phyloP scores from a whole-genome alignment of 108 stramenopile genomes.

The Nitzschia sp. region DNA sequence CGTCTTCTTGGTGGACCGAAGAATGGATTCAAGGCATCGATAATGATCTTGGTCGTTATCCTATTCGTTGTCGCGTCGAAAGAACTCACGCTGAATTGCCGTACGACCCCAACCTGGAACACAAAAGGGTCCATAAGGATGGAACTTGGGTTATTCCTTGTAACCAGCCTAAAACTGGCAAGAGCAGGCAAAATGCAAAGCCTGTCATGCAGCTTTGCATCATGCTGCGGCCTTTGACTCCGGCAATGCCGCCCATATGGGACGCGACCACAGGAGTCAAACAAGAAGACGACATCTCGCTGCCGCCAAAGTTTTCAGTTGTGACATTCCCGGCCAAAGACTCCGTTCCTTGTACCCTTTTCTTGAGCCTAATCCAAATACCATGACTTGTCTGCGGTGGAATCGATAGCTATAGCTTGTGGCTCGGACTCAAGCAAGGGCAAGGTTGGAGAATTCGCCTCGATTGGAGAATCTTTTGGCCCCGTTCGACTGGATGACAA shows the following conservation, averaged over 20 bases:
- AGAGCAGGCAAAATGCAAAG: not conserved
- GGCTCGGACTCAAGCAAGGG: constrained; percentile 8
- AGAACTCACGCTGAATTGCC: constrained; percentile 58
- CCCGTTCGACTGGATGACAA: constrained; percentile 29
- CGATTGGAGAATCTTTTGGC: constrained; percentile 1
- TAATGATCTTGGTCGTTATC: constrained; percentile 25
- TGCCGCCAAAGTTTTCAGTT: constrained; percentile 46
- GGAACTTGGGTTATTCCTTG: constrained; percentile 9
- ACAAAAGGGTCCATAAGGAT: constrained; percentile 18
- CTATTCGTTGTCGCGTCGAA: constrained; percentile 57
- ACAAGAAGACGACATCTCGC: not conserved
- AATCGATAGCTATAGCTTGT: constrained; percentile 30
- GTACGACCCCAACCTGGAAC: constrained; percentile 38
- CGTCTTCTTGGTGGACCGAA: constrained; percentile 40
- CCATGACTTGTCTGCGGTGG: constrained; percentile 25
- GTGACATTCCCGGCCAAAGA: constrained; percentile 38
- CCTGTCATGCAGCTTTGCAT: constrained; percentile 33
- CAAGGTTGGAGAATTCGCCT: not conserved
- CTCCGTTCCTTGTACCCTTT: constrained; percentile 57
- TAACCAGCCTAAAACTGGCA: not conserved
- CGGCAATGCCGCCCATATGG: constrained; percentile 26
- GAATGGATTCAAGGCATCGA: constrained; percentile 42
- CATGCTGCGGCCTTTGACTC: constrained; percentile 43
- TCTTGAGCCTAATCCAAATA: constrained; percentile 39
- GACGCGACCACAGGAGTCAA: not conserved